Evolutionary conservation across 2,329 filamentous ascomycete species (phyloP), one percentile per base, ranked within the genome.

Genomic region (Zarea fungicola): DNA sequence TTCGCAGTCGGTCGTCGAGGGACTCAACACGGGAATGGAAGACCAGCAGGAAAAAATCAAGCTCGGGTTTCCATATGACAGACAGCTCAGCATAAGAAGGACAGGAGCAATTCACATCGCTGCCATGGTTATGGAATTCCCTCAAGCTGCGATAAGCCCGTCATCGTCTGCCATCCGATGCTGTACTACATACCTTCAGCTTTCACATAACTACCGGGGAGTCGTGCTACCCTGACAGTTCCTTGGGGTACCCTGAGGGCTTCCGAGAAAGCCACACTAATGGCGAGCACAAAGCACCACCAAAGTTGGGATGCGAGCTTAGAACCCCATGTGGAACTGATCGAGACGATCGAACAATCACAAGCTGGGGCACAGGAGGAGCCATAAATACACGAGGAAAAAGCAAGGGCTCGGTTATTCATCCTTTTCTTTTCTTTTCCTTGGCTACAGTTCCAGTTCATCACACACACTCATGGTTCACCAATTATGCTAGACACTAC

Each of bases 261-360:
- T 49, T 49, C 18, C 26, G 18, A 25, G n/a, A 28, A 14, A 46
- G 43, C 36, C 44, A 25, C 10, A 6, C 35, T 22, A n/a, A 8
- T 10, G 3, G 18, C 6, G 6, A 39, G 16, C 43, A 46, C 43
- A 21, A n/a, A 46, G 6, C 43, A 46, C 32, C 16, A 18, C 16
- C 23, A 22, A 7, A 35, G 28, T 35, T 28, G 36, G 36, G 36
- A 48, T 25, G 39, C 39, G 32, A 49, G 19, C 25, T 37, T 19
- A 32, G 39, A 49, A 36, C 32, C 19, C 31, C 37, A 42, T 42
- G 39, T 42, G 39, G 46, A 42, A 49, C 46, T 49, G 31, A 42
- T 36, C 39, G 46, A 36, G 31, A 31, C 39, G 46, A 49, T 49
- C 39, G 23, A 49, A 29, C 19, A 39, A 37, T 29, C 42, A 31